Base-by-base conservation (phyloP, 768 basidiomycete species). In the Russula virescens region DNA sequence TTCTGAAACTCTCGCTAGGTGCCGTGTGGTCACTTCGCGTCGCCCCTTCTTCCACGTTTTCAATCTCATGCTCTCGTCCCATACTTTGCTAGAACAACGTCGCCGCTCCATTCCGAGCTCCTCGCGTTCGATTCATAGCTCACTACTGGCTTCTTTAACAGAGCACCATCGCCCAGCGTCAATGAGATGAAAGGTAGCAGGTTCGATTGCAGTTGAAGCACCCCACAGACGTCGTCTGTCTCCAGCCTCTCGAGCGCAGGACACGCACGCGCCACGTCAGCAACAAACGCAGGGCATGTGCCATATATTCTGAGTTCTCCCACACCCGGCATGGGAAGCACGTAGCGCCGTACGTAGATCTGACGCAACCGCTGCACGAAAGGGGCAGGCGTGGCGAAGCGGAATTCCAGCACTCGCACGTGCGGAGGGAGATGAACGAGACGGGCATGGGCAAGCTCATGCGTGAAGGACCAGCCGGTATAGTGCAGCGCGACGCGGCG, bases 371-470 rank as follows among this genome's bases (percentile, higher is more conserved):
- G 54, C 31, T 56, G 66, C 9, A 63, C n/a, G 35, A 71, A 67
- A 35, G 71, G 51, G 26, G 71, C 35, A 2, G 60, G 64, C 69
- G 69, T 6, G 47, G 35, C 58, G 62, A 74, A 79, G 38, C 63
- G 64, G 40, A 79, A 56, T 43, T 74, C 72, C n/a, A 79, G 72
- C 35, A 68, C 47, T 13, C 63, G 71, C 18, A 75, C 72, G 53
- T 74, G 74, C n/a, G 34, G 26, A 5, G 76, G 76, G 26, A 77
- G 69, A 43, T 70, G 53, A 3, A 66, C 35, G 21, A 75, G 58
- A 54, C 73, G 72, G 38, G 64, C 67, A 46, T 74, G 70, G 55
- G 73, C 70, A 68, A 76, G 74, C 25, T 76, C 56, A 67, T 74
- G 71, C 60, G 72, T 70, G 70, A 69, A 77, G 42, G 69, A 70